A percentile compares a stretch with the other conserved stretches of the same genome.
These are phyloP conservation scores for Sordariomycetes sp. DNA, from an alignment of 2,329 filamentous ascomycete species.

Conservation along the genomic window DNA sequence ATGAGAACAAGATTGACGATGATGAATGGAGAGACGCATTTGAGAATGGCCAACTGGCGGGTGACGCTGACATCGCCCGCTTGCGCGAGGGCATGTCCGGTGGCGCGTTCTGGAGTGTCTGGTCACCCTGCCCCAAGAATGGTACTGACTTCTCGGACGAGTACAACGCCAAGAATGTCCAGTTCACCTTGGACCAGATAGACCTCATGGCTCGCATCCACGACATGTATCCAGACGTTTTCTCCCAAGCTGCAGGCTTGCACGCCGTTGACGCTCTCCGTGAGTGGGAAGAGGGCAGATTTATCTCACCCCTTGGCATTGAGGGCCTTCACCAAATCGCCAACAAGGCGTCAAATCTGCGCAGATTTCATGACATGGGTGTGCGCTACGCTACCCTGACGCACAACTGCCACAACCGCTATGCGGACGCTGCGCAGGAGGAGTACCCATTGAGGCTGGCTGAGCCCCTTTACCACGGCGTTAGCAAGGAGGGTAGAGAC, in stretches of 20 bases:
- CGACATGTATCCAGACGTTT: constrained; percentile 54
- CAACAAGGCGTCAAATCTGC: constrained; percentile 68
- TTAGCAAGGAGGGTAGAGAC: constrained; percentile 59
- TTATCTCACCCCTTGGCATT: constrained; percentile 72
- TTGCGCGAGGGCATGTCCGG: constrained; percentile 63
- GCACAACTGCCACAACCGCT: constrained; percentile 88
- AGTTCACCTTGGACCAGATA: constrained; percentile 64
- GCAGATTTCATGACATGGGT: constrained; percentile 67
- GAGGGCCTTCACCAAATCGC: constrained; percentile 93
- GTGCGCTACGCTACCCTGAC: constrained; percentile 84
- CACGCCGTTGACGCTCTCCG: constrained; percentile 52
- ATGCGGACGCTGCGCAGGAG: constrained; percentile 72
- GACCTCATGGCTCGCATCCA: constrained; percentile 61
- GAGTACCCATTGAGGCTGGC: constrained; percentile 41
- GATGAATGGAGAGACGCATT: constrained; percentile 68
- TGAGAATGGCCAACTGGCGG: constrained; percentile 54
- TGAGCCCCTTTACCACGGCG: constrained; percentile 57
- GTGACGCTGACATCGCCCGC: constrained; percentile 73
- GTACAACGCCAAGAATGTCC: constrained; percentile 36
- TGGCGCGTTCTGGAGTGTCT: constrained; percentile 93
- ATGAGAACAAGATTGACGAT: constrained; percentile 70
- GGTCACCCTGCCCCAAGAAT: constrained; percentile 64
- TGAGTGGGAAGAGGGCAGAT: constrained; percentile 49
- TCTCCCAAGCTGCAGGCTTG: constrained; percentile 58
- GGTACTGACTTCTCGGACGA: constrained; percentile 64